phyloP scores from a whole-genome alignment of 2,329 filamentous ascomycete species.

The Xenosphaeropsis pyriputrescens region DNA sequence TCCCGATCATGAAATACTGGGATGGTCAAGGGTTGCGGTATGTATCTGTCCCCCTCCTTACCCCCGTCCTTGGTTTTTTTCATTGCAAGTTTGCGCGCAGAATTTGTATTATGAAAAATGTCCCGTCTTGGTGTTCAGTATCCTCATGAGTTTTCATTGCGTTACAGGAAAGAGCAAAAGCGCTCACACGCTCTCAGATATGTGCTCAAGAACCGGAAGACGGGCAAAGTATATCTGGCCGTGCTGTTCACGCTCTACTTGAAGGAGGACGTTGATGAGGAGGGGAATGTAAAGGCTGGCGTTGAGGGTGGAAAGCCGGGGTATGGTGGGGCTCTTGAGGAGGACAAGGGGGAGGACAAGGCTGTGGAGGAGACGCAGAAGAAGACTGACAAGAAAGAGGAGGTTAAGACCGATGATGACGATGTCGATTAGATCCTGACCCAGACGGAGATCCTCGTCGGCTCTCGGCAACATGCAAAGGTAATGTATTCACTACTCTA shows the following conservation, averaged over 20 bases:
- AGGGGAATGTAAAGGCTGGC: conserved; percentile 34
- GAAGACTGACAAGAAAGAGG: conserved; percentile 2
- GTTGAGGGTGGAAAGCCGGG: conserved; percentile 14
- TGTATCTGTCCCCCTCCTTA: conserved; percentile 20
- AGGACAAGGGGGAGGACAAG: conserved; percentile 5
- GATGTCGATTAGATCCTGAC: conserved; percentile 10
- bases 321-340: conserved; percentile 3
- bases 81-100: conserved; percentile 16
- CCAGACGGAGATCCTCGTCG: too few species aligned
- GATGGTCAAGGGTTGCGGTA: conserved; percentile 66
- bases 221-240: conserved; percentile 64
- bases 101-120: too few species aligned
- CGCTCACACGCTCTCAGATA: conserved; percentile 83
- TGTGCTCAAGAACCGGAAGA: conserved; percentile 69
- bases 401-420: conserved; percentile 10
- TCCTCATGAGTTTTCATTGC: conserved; percentile 14
- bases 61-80: conserved; percentile 15
- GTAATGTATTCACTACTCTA: too few species aligned
- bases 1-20: conserved; percentile 67
- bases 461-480: too few species aligned
- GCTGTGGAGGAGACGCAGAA: conserved; percentile 4
- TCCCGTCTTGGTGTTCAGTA: too few species aligned
- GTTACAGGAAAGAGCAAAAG: conserved; percentile 14
- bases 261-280: conserved; percentile 47
- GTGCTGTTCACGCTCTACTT: conserved; percentile 67